Percentiles rank a stretch among this genome's conserved stretches.
These are phyloP conservation scores for Neophaeococcomyces mojaviensis DNA, from an alignment of 2,329 filamentous ascomycete genomes.

Conservation along the genomic window DNA sequence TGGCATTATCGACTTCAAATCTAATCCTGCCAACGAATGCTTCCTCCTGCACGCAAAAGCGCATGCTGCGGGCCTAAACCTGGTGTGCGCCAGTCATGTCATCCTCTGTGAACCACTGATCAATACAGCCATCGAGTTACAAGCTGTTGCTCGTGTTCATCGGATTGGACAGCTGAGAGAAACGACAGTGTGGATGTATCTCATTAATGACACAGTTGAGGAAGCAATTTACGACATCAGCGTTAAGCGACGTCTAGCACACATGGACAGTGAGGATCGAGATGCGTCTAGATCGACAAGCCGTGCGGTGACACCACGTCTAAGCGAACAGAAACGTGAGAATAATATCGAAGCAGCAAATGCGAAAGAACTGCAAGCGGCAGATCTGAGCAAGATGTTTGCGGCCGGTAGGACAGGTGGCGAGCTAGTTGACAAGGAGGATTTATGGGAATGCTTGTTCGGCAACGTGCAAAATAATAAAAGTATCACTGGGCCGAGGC, in stretches of 20 bases:
- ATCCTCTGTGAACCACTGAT: slow-evolving; percentile 91
- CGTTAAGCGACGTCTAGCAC: slow-evolving; percentile 67
- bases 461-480: slow-evolving; percentile 35
- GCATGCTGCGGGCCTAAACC: slow-evolving; percentile 79
- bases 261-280: slow-evolving; percentile 47
- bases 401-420: slow-evolving; percentile 63
- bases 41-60: slow-evolving; percentile 85
- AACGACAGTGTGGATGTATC: slow-evolving; percentile 92
- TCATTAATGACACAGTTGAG: slow-evolving; percentile 85
- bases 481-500: slow-evolving; percentile 1
- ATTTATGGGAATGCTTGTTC: slow-evolving; percentile 87
- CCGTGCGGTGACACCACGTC: slow-evolving; percentile 11
- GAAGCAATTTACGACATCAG: slow-evolving; percentile 86
- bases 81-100: slow-evolving; percentile 88
- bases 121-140: slow-evolving; percentile 87
- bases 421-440: slow-evolving; percentile 68
- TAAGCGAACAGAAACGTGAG: slow-evolving; percentile 31
- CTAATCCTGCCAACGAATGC: slow-evolving; percentile 65
- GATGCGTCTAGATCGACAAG: slow-evolving; percentile 26
- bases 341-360: slow-evolving; percentile 75
- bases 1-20: slow-evolving; percentile 70
- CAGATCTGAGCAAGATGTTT: slow-evolving; percentile 62
- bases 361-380: slow-evolving; percentile 71
- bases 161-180: slow-evolving; percentile 82
- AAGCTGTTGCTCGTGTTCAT: slow-evolving; percentile 91